Conservation (phyloP, 1,284 basidiomycete species). For the Fomitopsis betulina region DNA sequence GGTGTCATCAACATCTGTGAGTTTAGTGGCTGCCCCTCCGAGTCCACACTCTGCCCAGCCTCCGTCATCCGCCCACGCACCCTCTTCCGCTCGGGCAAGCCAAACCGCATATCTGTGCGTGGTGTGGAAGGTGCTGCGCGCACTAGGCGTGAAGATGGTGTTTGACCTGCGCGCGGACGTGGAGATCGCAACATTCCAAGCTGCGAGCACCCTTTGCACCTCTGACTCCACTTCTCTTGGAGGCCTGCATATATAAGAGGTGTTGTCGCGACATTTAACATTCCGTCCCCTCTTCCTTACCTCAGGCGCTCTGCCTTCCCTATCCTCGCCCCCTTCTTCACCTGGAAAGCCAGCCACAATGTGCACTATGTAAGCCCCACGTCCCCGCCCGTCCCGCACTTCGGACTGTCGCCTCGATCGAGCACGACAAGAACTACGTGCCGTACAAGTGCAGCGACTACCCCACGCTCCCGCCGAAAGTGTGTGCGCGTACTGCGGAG, state of each 20-base stretch:
- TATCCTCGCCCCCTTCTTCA: constrained; percentile 52
- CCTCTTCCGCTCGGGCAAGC: constrained; percentile 39
- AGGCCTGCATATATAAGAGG: too few species aligned
- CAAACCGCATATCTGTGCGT: constrained; percentile 30
- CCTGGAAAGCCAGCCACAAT: constrained; percentile 55
- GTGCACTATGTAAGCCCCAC: constrained; percentile 40
- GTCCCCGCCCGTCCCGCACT: constrained; percentile 12
- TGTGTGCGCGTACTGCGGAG: constrained; percentile 36
- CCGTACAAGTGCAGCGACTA: constrained; percentile 45
- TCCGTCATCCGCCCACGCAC: constrained; percentile 26
- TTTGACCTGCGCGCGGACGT: constrained; percentile 38
- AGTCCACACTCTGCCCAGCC: background rate
- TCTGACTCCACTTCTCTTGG: too few species aligned
- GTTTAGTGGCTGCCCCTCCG: constrained; percentile 29
- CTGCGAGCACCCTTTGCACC: too few species aligned
- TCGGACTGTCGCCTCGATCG: constrained; percentile 51
- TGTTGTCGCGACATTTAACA: too few species aligned
- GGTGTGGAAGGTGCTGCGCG: constrained; percentile 33
- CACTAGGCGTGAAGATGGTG: constrained; percentile 32
- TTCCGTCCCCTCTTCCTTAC: too few species aligned
- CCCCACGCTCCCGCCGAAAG: constrained; percentile 36
- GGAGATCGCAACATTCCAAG: too few species aligned
- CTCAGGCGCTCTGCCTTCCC: too few species aligned
- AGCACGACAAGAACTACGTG: constrained; percentile 55
- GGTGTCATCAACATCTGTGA: constrained; percentile 38